Evolutionary conservation across 2,329 filamentous ascomycete species (phyloP), one percentile per base, ranked within the genome.

Genomic region (Westerdykella aurantiaca): DNA sequence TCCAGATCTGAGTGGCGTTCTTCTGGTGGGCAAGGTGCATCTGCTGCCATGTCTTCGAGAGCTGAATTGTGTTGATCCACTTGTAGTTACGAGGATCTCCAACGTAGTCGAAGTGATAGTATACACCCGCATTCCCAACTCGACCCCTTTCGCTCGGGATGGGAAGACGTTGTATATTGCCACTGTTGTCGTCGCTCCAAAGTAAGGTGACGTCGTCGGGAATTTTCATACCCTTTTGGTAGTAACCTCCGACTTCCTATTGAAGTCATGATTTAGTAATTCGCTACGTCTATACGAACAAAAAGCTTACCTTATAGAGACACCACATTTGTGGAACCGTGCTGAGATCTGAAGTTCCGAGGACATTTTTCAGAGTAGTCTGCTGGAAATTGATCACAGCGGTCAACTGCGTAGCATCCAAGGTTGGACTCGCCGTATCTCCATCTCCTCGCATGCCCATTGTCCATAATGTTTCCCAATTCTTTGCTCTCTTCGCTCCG

Each of bases 101-200:
- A 2, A 82, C 79, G 41, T 80, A 81, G 46, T 81, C 75, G 21
- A 80, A 74, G 44, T 81, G 78, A 56, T 80, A 83, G 58, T 83
- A 83, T 3, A 84, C 74, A 12, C 82, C 82, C 14, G 80, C 76
- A 16, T 80, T 80, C 17, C 79, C 81, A 11, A 66, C 57, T 6
- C 81, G 69, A 5, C 58, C 55, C 0, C 71, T 76, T 65, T 85
- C 82, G 48, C 76, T 75, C 1, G 60, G 64, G 11, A 78, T 60
- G 2, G 82, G 82, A 18, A 85, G 66, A 12, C 81, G 70, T 41
- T 79, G 72, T 23, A 82, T 72, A 57, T 82, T 81, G 2, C 81
- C 82, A 69, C 72, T 81, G 63, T 84, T 85, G 61, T 85, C 82
- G 56, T 85, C 82, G 1, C 79, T 72, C 75, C 80, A 85, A 5